These are phyloP conservation scores for Suillus subluteus DNA, from an alignment of 768 basidiomycete species.

Conservation along the genomic window DNA sequence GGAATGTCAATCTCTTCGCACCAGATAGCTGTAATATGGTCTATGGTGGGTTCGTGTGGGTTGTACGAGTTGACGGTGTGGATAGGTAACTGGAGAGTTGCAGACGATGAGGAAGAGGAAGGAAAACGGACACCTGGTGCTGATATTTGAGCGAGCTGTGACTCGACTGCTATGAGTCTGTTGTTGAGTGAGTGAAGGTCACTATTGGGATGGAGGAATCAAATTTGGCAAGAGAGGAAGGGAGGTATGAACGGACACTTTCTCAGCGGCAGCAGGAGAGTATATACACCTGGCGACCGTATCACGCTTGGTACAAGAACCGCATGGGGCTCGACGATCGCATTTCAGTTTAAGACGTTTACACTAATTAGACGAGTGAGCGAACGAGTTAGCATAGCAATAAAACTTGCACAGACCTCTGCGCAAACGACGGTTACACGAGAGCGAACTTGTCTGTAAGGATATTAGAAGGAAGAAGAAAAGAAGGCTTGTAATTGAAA, in stretches of 20 bases:
- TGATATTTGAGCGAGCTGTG: conserved; percentile 53
- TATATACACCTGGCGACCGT: conserved; percentile 74
- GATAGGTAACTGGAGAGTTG: conserved; percentile 39
- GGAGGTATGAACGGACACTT: conserved; percentile 58
- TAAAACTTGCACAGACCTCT: conserved; percentile 52
- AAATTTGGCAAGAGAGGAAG: not conserved
- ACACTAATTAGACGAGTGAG: conserved; percentile 52
- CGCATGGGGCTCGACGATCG: conserved; percentile 77
- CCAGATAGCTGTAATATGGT: conserved; percentile 66
- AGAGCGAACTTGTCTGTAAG: conserved; percentile 65
- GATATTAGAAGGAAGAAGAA: conserved; percentile 8
- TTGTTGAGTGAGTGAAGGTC: conserved; percentile 86
- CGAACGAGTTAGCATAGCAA: not conserved
- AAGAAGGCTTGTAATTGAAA: conserved; percentile 13
- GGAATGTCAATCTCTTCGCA: conserved; percentile 53
- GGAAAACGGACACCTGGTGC: conserved; percentile 31
- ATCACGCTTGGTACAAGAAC: conserved; percentile 79
- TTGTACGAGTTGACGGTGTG: conserved; percentile 41
- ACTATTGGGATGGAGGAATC: conserved; percentile 34
- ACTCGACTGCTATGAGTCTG: conserved; percentile 72
- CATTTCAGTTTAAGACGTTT: conserved; percentile 89
- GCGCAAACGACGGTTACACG: conserved; percentile 82
- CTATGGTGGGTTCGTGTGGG: conserved; percentile 35
- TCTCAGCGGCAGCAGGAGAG: conserved; percentile 82
- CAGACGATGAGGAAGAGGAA: conserved; percentile 21